Evolutionary conservation across 352 stramenopile genomes (phyloP).

Genomic region (Globisporangium sylvaticum): DNA sequence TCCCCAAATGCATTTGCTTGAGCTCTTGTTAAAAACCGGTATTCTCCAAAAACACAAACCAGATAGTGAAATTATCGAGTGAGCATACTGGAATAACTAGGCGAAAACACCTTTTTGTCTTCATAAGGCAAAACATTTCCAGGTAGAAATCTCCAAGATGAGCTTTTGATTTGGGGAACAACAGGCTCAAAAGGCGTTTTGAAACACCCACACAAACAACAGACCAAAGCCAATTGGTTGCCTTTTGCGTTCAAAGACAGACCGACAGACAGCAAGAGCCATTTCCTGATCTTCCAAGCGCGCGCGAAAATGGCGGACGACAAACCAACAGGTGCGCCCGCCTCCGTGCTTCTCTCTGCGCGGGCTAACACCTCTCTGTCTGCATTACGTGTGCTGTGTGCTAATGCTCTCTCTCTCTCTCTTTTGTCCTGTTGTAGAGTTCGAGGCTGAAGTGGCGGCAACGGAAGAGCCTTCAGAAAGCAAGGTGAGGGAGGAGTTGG

Average conservation of each 20-base stretch:
- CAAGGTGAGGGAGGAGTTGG: slow-evolving; percentile 1
- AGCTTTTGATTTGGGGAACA: not conserved
- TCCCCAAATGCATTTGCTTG: no score
- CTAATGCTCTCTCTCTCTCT: not conserved
- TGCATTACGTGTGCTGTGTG: not conserved
- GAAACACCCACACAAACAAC: not conserved
- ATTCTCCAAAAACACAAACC: no score
- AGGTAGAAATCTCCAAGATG: no score
- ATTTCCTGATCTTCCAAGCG: not conserved
- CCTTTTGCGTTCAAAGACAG: not conserved
- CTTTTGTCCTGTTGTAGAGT: not conserved
- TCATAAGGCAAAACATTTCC: no score
- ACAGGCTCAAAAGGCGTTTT: not conserved
- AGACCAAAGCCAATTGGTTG: not conserved
- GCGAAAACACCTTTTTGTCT: no score
- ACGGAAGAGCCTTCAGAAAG: not conserved
- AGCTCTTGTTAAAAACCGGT: no score
- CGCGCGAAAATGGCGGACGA: not conserved
- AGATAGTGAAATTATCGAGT: no score
- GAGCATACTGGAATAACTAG: no score
- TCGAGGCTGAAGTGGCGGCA: not conserved
- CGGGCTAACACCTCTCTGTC: no score
- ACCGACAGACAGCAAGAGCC: not conserved
- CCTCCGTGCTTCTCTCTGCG: no score
- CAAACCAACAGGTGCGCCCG: not conserved